Evolutionary conservation across 2,329 filamentous ascomycete genomes (phyloP).

Genomic region (Penicillium sumatraense): DNA sequence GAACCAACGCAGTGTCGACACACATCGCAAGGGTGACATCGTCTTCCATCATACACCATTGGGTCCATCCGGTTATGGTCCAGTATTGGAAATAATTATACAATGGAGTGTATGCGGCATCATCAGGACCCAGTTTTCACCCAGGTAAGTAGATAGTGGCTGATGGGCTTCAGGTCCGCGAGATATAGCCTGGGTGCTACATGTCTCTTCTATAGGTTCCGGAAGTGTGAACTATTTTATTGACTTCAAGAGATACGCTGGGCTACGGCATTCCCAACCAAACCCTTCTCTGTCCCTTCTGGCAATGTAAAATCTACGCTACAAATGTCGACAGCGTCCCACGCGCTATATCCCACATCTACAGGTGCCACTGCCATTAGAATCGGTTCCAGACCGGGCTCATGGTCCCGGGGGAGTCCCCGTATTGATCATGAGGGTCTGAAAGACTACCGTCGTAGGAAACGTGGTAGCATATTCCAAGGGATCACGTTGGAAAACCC

Average conservation of each 20-base stretch:
- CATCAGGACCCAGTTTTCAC: not conserved
- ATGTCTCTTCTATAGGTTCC: not conserved
- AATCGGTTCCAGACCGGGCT: not conserved
- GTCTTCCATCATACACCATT: not conserved
- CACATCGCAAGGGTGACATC: not conserved
- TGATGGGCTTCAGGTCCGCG: not conserved
- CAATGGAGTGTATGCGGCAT: not conserved
- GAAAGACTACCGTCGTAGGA: not conserved
- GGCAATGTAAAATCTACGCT: too few relatives aligned
- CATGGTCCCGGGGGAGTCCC: not conserved
- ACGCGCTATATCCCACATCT: not conserved
- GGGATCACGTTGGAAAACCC: not conserved
- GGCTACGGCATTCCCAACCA: not conserved
- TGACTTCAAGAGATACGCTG: not conserved
- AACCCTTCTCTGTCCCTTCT: not conserved
- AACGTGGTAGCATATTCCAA: not conserved
- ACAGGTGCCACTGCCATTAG: not conserved
- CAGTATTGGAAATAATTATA: not conserved
- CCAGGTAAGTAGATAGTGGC: not conserved
- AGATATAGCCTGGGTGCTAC: not conserved
- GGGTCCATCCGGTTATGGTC: not conserved
- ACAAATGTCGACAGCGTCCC: not conserved
- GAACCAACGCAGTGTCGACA: not conserved
- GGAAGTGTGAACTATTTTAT: not conserved
- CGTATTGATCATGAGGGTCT: not conserved